Percentiles rank a stretch among this genome's conserved stretches.
Conservation (phyloP, 2,329 filamentous ascomycete species). For the Talaromyces sp. region DNA sequence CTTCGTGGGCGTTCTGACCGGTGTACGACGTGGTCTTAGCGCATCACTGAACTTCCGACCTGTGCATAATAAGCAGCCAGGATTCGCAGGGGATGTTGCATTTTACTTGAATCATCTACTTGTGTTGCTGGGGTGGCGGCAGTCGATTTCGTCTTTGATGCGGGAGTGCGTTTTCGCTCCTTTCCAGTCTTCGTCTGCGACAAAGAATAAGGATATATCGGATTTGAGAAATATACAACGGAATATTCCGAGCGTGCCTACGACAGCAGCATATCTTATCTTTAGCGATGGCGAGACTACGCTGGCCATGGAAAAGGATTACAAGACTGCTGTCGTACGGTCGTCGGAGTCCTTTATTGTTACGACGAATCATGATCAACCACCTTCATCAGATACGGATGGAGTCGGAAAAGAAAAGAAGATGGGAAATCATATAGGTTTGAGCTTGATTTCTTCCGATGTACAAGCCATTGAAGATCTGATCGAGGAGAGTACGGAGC, state of each 20-base stretch:
- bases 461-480: slow-evolving; percentile 25
- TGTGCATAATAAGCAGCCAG: slow-evolving; percentile 43
- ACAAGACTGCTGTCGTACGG: slow-evolving; percentile 43
- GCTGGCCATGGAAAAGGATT: slow-evolving; percentile 56
- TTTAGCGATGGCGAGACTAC: slow-evolving; percentile 51
- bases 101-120: slow-evolving; percentile 51
- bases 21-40: slow-evolving; percentile 46
- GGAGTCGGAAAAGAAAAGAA: slow-evolving; percentile 17
- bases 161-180: slow-evolving; percentile 40
- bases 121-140: slow-evolving; percentile 53
- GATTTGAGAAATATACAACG: neutral
- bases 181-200: slow-evolving; percentile 1
- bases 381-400: neutral
- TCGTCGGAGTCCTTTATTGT: slow-evolving; percentile 51
- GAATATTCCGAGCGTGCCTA: slow-evolving; percentile 24
- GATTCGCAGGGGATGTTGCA: slow-evolving; percentile 25
- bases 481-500: slow-evolving; percentile 34
- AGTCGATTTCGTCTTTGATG: slow-evolving; percentile 53
- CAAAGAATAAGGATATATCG: neutral
- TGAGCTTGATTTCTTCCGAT: slow-evolving; percentile 20
- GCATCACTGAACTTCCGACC: slow-evolving; percentile 53
- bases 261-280: slow-evolving; percentile 57
- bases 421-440: slow-evolving; percentile 21
- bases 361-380: slow-evolving; percentile 55
- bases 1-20: slow-evolving; percentile 51